Base-by-base conservation (phyloP, 1,284 basidiomycete genomes). In the Ganoderma sp. region DNA sequence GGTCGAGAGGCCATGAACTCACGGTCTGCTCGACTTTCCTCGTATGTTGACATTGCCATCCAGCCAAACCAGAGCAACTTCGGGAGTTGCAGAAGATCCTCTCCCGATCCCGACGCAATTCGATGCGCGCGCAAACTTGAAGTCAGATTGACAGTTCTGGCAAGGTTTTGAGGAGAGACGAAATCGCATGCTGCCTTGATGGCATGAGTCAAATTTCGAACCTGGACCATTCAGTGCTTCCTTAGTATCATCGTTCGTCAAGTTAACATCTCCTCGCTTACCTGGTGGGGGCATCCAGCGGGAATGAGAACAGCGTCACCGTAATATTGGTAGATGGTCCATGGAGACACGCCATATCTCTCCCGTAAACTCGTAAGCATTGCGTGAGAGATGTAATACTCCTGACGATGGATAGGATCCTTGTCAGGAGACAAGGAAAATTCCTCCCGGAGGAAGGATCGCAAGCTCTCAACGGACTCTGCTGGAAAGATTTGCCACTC, bases 171-270 rank as follows among this genome's bases (percentile, higher is more conserved):
- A 1, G 48, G 48, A n/a, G 48, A 50, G 48, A 50, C 48, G 9
- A 50, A 50, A 9, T 50, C 22, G 8, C 48, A 45, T n/a, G n/a
- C 48, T 17, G 48, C 48, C 8, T 50, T 50, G 48, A 50, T 50
- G n/a, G 48, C n/a, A n/a, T 50, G n/a, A 10, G 48, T n/a, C 48
- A 50, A 25, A 25, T 50, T 50, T 50, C n/a, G 48, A 50, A 50
- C 48, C 48, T 37, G 19, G n/a, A 25, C n/a, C n/a, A n/a, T n/a
- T n/a, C n/a, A n/a, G n/a, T n/a, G n/a, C n/a, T n/a, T n/a, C n/a
- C n/a, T n/a, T n/a, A n/a, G n/a, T n/a, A n/a, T n/a, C n/a, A n/a
- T n/a, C 8, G n/a, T n/a, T 50, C 48, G 5, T 10, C 22, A 25
- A 50, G 48, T 8, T 4, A 17, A 9, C 22, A 6, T n/a, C n/a